Base-by-base conservation (phyloP, 1,139 yeast genomes). In the Debaryomycetaceae sp. region DNA sequence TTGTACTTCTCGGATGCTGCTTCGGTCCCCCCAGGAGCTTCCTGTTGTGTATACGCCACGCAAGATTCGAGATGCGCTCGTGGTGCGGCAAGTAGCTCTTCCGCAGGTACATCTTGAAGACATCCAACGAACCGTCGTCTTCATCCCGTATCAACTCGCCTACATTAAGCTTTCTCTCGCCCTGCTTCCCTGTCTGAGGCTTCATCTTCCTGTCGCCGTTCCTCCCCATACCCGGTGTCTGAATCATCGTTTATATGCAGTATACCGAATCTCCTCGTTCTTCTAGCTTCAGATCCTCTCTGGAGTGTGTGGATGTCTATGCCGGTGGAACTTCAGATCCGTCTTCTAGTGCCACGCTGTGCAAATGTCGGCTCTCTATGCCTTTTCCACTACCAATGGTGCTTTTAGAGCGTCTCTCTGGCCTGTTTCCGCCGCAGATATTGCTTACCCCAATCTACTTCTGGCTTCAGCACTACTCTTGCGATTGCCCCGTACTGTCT, bases 41-140 rank as follows among this genome's bases (percentile, higher is more conserved):
- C 39, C 58, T 59, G 54, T 70, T 72, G 43, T 73, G 76, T 45
- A 74, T 72, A 46, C 79, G 58, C 78, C 78, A 73, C 6, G 79
- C 78, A 24, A 74, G 65, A 54, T 74, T 74, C 38, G 72, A 63
- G 24, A 74, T 72, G 41, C 79, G 58, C 48, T 69, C 65, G 53
- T 68, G 68, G 54, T 74, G 74, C 9, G 79, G 79, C 45, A 74
- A 57, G 51, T 70, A 72, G 45, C 56, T 57, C 56, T 73, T 74
- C 48, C 67, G 65, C 52, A 65, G 70, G 53, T 74, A 74, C 78
- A 73, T 72, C 52, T 70, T 68, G 55, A 56, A 68, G 36, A 71
- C 63, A 40, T 65, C 58, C 42, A 70, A 53, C 24, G 74, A 63
- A 20, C 66, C 52, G 54, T 70, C 64, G 50, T 70, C 75, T 31